Percentiles rank a stretch among this genome's conserved stretches.
These are phyloP conservation scores for Halenospora varia DNA, from an alignment of 495 filamentous ascomycete genomes.

Conservation along the genomic window DNA sequence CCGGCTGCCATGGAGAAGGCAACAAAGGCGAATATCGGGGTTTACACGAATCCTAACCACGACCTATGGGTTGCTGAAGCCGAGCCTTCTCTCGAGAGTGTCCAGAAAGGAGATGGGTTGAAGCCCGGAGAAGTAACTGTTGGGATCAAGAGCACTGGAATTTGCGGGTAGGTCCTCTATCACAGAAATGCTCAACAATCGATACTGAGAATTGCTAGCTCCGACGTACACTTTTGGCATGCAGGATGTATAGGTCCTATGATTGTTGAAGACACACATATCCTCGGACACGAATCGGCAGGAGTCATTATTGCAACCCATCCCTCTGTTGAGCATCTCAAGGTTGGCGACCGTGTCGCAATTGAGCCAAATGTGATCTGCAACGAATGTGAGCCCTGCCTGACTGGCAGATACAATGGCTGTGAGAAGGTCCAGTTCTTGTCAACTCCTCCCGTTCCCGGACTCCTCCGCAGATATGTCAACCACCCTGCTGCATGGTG, in stretches of 20 bases:
- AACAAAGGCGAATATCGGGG: slow-evolving; percentile 82
- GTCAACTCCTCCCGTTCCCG: slow-evolving; percentile 82
- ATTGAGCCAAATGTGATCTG: slow-evolving; percentile 91
- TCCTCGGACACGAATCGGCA: slow-evolving; percentile 90
- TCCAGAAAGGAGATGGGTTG: slow-evolving; percentile 64
- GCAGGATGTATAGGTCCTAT: slow-evolving; percentile 90
- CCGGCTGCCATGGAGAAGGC: slow-evolving; percentile 12
- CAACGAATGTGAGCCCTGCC: slow-evolving; percentile 80
- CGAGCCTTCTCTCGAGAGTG: slow-evolving; percentile 67
- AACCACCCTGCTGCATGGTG: slow-evolving; percentile 91
- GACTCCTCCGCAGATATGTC: slow-evolving; percentile 87
- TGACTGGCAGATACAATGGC: slow-evolving; percentile 90
- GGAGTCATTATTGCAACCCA: slow-evolving; percentile 79
- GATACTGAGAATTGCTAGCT: slow-evolving; percentile 43
- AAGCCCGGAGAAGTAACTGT: slow-evolving; percentile 79
- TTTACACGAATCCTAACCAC: slow-evolving; percentile 90
- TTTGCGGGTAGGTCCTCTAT: slow-evolving; percentile 69
- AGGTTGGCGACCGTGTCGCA: slow-evolving; percentile 81
- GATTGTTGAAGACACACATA: slow-evolving; percentile 82
- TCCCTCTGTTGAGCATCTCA: slow-evolving; percentile 68
- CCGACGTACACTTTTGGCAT: slow-evolving; percentile 96
- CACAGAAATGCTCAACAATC: not conserved
- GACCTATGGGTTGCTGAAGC: slow-evolving; percentile 86
- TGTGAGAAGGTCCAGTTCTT: slow-evolving; percentile 82
- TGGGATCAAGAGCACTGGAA: slow-evolving; percentile 84